Evolutionary conservation across 2,329 filamentous ascomycete genomes (phyloP), one percentile per base, ranked within the genome.

Genomic region (Clonostachys byssicola): DNA sequence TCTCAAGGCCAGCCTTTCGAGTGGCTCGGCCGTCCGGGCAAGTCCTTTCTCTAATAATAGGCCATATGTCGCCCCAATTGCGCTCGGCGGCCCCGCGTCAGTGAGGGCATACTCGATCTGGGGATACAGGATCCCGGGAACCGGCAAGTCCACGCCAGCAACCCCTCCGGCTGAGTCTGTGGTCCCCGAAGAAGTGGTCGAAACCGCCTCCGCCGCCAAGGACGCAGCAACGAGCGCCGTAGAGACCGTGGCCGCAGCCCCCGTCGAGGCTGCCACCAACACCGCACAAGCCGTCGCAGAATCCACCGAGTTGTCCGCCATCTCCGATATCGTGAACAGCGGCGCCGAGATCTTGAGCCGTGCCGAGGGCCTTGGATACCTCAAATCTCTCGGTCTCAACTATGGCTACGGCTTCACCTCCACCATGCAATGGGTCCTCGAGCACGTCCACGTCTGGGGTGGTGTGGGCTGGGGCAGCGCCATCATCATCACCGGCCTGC

Each of bases 401-500:
- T 97, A 86, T 59, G 91, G 92, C 61, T 92, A 74, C 72, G 92
- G 92, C 14, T 81, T 88, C 6, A 89, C 91, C 0, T 71, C 84
- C 5, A 54, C 81, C 14, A 83, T 94, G 65, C 78, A 96, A 68
- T 92, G 78, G 75, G 18, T 81, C 4, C 70, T 97, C 12, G 94
- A 99, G 72, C 83, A 92, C 61, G 62, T 95, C 39, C 90, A 99
- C 67, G 74, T 96, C 51, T 85, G 78, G 56, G 71, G 66, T 2
- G 89, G 86, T 35, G 67, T 89, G 47, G 89, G 90, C 12, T 97
- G 94, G 94, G 91, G 88, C 75, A 83, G 73, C 2, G 81, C 88
- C 50, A 87, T 96, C 56, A 66, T 85, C 41, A 65, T 76, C 5
- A 79, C 85, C 0, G 84, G 86, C 34, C 34, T 91, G 2, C 49